Conservation (phyloP, 257 asterid genomes). For the Rehmannia glutinosa region DNA sequence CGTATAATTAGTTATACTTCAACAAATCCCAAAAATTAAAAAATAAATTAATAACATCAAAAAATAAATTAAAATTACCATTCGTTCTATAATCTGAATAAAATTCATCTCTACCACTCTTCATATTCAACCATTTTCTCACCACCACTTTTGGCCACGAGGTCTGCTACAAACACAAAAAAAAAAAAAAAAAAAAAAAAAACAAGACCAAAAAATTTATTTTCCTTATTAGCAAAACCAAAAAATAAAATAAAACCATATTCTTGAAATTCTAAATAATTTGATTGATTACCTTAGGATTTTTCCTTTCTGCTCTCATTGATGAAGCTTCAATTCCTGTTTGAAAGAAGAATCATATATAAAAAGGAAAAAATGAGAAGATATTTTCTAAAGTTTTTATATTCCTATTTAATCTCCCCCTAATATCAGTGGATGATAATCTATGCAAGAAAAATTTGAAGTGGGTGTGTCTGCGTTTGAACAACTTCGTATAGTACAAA, state of each 20-base stretch:
- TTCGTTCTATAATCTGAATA: conserved; percentile 46
- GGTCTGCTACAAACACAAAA: conserved; percentile 35
- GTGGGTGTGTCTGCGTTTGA: not conserved
- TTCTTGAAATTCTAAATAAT: not conserved
- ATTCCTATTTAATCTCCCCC: too few species aligned
- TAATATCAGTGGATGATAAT: too few species aligned
- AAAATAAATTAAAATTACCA: conserved; percentile 25
- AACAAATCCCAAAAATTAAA: not conserved
- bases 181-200: not conserved
- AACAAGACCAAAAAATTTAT: not conserved
- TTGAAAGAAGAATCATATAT: conserved; percentile 7
- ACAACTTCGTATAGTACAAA: not conserved
- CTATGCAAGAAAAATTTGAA: not conserved
- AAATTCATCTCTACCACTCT: conserved; percentile 47
- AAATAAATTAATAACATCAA: not conserved
- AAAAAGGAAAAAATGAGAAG: not conserved
- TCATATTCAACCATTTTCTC: conserved; percentile 64
- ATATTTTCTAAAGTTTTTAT: not conserved
- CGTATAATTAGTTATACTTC: not conserved
- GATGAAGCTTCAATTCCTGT: conserved; percentile 24
- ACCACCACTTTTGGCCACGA: conserved; percentile 72
- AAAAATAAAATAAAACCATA: not conserved
- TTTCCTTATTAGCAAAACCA: not conserved
- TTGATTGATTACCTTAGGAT: conserved; percentile 44
- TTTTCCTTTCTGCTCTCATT: conserved; percentile 48